Evolutionary conservation across 179 eudicot genomes (phyloP).

Genomic region (Actinidia arguta): DNA sequence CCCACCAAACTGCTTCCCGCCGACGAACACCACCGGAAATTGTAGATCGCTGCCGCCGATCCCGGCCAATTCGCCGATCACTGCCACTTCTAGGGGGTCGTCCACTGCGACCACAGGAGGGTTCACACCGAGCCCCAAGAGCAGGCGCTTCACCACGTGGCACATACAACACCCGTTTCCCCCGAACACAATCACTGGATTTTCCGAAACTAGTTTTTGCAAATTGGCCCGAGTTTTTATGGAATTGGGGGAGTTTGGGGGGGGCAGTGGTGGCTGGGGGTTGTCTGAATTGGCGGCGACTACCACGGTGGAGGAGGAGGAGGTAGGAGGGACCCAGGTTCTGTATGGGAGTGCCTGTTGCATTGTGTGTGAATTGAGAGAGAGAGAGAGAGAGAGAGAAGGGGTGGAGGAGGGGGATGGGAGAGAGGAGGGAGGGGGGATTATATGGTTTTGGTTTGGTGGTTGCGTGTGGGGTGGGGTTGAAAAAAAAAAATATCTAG

Average conservation of each 20-base stretch:
- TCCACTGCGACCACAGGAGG: conserved; percentile 65
- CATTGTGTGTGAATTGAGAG: conserved; percentile 27
- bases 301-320: conserved; percentile 18
- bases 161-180: conserved; percentile 85
- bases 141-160: conserved; percentile 67
- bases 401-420: not conserved
- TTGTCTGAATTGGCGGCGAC: not conserved
- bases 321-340: conserved; percentile 22
- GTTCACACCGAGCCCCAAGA: conserved; percentile 75
- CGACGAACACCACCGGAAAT: conserved; percentile 81
- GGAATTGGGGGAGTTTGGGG: not conserved
- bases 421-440: not conserved
- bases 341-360: conserved; percentile 34
- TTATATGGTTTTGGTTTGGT: not conserved
- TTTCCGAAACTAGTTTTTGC: conserved; percentile 48
- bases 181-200: conserved; percentile 71
- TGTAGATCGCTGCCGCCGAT: conserved; percentile 29
- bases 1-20: conserved; percentile 79
- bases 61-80: conserved; percentile 36
- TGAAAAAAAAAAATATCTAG: too few species aligned
- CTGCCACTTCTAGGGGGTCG: conserved; percentile 39
- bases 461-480: not conserved
- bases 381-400: conserved; percentile 17
- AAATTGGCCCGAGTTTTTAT: not conserved
- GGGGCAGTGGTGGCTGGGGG: not conserved